These are phyloP conservation scores for Ormosia emarginata DNA, from an alignment of 306 rosid species.

Conservation along the genomic window DNA sequence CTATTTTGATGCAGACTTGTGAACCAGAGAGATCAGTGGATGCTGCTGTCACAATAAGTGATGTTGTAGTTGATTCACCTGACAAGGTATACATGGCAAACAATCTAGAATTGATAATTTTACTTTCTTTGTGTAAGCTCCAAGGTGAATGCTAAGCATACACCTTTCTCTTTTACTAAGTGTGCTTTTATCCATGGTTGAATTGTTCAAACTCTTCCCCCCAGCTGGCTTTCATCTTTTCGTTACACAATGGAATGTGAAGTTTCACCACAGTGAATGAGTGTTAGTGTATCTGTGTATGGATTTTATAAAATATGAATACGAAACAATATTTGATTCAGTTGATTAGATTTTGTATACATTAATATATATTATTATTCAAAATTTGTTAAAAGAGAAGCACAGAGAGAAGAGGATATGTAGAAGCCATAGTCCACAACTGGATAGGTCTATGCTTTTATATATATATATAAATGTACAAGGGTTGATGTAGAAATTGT, in stretches of 20 bases:
- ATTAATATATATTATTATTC: neutral
- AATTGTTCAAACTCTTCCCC: neutral
- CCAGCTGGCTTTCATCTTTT: neutral
- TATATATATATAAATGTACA: neutral
- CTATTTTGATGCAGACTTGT: slow-evolving; percentile 99
- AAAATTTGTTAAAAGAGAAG: neutral
- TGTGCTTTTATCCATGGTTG: neutral
- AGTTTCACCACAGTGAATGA: neutral
- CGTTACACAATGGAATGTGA: neutral
- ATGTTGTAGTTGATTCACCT: slow-evolving; percentile 76
- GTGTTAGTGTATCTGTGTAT: neutral
- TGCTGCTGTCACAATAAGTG: slow-evolving; percentile 54
- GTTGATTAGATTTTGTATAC: neutral
- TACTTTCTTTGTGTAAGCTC: neutral
- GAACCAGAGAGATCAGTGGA: slow-evolving; percentile 60
- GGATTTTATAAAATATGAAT: neutral
- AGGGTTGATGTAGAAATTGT: neutral
- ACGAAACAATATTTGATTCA: neutral
- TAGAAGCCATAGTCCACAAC: neutral
- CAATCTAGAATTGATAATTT: slow-evolving; percentile 9
- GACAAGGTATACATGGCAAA: slow-evolving; percentile 60
- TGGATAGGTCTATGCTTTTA: neutral
- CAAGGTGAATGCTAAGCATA: neutral
- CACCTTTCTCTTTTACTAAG: neutral
- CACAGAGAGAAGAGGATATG: neutral